phyloP scores from a whole-genome alignment of 1,284 basidiomycete genomes.

The Trichosporon inkin region DNA sequence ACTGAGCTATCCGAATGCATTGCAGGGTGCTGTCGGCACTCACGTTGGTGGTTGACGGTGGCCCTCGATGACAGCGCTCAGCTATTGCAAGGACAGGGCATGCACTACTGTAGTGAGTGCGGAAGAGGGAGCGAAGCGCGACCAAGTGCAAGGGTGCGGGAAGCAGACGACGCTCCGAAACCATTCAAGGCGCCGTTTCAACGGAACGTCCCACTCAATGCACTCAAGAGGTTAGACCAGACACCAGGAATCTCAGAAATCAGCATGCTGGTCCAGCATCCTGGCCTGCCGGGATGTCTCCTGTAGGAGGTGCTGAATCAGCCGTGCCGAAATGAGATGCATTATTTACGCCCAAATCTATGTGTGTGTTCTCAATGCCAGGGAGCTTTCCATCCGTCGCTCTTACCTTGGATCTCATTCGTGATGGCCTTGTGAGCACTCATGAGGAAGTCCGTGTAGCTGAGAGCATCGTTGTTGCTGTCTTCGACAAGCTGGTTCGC shows the following conservation, averaged over 20 bases:
- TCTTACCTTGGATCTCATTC: conserved; percentile 47
- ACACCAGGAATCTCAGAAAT: neutral
- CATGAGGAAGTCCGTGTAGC: conserved; percentile 66
- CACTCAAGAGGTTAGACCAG: neutral
- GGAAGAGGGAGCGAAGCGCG: neutral
- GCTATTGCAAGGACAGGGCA: neutral
- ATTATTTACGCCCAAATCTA: neutral
- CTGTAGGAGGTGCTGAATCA: neutral
- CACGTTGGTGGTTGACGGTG: too few relatives aligned
- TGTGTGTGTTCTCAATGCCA: conserved; percentile 23
- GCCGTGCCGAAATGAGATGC: neutral
- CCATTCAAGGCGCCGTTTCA: neutral
- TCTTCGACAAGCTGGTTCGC: conserved; percentile 97
- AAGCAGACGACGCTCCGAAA: neutral
- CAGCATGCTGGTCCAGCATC: neutral
- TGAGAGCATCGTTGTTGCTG: conserved; percentile 90
- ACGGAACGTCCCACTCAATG: neutral
- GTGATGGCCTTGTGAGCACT: conserved; percentile 49
- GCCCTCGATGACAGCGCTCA: too few relatives aligned
- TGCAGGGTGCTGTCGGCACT: too few relatives aligned
- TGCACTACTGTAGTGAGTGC: neutral
- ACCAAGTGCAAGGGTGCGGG: neutral
- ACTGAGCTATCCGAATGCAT: too few relatives aligned
- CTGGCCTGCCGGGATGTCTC: too few relatives aligned
- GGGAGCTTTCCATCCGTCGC: conserved; percentile 46